phyloP scores from a whole-genome alignment of 495 filamentous ascomycete genomes.

The Talaromyces stipitatus region DNA sequence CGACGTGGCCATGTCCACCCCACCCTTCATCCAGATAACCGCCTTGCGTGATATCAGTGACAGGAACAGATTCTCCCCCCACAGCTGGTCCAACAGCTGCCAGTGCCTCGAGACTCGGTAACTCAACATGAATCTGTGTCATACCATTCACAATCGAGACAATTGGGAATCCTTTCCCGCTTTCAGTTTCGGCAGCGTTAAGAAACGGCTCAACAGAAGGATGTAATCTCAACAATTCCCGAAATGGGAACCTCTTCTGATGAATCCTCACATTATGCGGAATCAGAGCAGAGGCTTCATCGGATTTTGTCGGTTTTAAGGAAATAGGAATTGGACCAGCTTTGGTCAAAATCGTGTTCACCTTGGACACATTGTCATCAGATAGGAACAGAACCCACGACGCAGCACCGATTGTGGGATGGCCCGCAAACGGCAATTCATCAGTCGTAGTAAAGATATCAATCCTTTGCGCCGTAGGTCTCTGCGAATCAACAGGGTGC shows the following conservation, averaged over 20 bases:
- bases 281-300: conserved; percentile 44
- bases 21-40: conserved; percentile 53
- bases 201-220: conserved; percentile 20
- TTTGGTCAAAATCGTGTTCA: conserved; percentile 45
- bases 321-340: conserved; percentile 52
- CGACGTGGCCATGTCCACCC: conserved; percentile 36
- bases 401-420: conserved; percentile 67
- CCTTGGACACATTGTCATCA: conserved; percentile 14
- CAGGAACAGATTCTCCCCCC: conserved; percentile 15
- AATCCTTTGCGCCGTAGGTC: conserved; percentile 24
- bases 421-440: conserved; percentile 70
- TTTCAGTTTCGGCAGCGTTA: neutral
- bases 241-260: conserved; percentile 16
- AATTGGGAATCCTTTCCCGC: conserved; percentile 19
- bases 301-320: conserved; percentile 16
- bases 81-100: conserved; percentile 19
- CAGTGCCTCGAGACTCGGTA: conserved; percentile 36
- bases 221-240: conserved; percentile 26
- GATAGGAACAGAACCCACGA: conserved; percentile 39
- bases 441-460: conserved; percentile 60
- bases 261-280: conserved; percentile 64
- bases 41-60: neutral
- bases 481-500: conserved; percentile 24
- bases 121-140: conserved; percentile 55
- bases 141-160: conserved; percentile 68